Base-by-base conservation (phyloP, 306 rosid species). In the Lathyrus tuberosus region DNA sequence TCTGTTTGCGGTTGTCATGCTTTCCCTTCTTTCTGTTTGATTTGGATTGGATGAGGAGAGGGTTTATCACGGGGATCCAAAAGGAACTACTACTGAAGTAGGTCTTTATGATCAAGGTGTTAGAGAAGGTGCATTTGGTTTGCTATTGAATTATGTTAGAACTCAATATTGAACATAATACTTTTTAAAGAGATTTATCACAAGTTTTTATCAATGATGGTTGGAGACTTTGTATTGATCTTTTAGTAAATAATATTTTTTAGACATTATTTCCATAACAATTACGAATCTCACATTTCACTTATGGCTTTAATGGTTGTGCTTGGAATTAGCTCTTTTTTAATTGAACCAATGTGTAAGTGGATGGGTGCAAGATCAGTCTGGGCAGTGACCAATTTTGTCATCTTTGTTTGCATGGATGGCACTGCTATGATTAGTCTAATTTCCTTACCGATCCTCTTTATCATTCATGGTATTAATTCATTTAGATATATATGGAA, bases 11-110 rank as follows among this genome's bases (percentile, higher is more conserved):
- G 98, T 67, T 88, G 65, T 90, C 98, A 66, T 93, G 98, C 96
- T 93, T 91, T 83, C 97, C 97, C 46, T 91, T 91, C 89, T 91
- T 91, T 85, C 87, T 91, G 64, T 91, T 91, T 53, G 97, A 91
- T 76, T 89, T 96, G 76, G 97, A 91, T 85, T 91, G 99, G 99
- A 94, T 94, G 98, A 97, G 98, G 53, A 88, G 97, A 77, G 98
- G 81, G 98, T 94, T 76, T 90, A 85, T 83, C 99, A 94, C 51
- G 99, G 99, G 67, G 86, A 91, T 85, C 99, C 99, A 10, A 85
- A 86, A 69, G 99, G 99, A 79, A 80, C 56, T 71, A 38, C 40
- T 31, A 54, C 89, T 67, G 85, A 88, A 62, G 79, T 80, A 63
- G 71, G 38, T 35, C 80, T 83, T n/a, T 94, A 88, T 75, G 87